These are phyloP conservation scores for Clarireedia monteithiana DNA, from an alignment of 2,329 filamentous ascomycete species.

Conservation along the genomic window DNA sequence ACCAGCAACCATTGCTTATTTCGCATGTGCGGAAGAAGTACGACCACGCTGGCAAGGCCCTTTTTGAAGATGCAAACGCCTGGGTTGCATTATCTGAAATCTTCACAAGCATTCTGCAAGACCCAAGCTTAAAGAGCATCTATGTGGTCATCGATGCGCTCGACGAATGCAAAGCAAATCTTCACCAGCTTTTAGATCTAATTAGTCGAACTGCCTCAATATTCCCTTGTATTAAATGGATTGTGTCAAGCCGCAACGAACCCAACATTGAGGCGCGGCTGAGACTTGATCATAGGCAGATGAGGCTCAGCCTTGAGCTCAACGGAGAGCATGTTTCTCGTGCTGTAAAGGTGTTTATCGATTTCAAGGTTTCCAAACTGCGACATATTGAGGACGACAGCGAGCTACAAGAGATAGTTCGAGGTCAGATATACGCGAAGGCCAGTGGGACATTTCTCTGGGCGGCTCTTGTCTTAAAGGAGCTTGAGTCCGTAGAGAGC, in stretches of 20 bases:
- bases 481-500: not conserved
- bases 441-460: constrained; percentile 1
- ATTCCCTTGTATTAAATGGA: not conserved
- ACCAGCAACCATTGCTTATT: not conserved
- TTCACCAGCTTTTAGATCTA: not conserved
- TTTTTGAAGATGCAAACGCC: not conserved
- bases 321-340: not conserved
- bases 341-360: not conserved
- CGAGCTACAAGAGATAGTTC: not conserved
- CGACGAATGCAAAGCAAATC: not conserved
- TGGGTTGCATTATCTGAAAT: not conserved
- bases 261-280: not conserved
- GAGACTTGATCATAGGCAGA: not conserved
- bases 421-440: not conserved
- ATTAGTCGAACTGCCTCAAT: not conserved
- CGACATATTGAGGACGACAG: not conserved
- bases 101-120: not conserved
- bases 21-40: not conserved
- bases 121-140: not conserved
- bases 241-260: not conserved
- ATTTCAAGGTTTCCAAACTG: not conserved
- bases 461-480: not conserved
- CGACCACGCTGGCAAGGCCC: not conserved
- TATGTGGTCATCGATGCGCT: not conserved
- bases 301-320: not conserved